phyloP scores from a whole-genome alignment of 2,329 filamentous ascomycete genomes.

The Fusarium duplospermum region DNA sequence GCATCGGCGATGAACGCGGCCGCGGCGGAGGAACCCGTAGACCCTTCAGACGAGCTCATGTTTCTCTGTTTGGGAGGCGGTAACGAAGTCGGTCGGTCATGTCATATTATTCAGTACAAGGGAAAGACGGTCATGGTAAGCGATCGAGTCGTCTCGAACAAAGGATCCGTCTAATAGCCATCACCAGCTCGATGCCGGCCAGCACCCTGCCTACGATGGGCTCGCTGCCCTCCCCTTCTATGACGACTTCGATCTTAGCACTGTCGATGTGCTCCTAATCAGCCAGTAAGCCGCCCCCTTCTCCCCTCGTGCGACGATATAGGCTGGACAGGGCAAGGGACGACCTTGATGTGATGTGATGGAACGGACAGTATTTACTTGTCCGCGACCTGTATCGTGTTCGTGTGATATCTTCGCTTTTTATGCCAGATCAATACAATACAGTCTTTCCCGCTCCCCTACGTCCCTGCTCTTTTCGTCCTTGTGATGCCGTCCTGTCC shows the following conservation, averaged over 20 bases:
- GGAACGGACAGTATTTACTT: constrained; percentile 32
- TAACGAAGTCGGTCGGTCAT: constrained; percentile 96
- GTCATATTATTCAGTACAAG: constrained; percentile 98
- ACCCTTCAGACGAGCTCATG: constrained; percentile 92
- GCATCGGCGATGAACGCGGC: constrained; percentile 77
- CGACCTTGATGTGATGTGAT: constrained; percentile 44
- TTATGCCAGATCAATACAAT: constrained; percentile 56
- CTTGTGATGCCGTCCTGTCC: constrained; percentile 45
- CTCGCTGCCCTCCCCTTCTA: constrained; percentile 95
- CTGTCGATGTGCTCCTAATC: constrained; percentile 95
- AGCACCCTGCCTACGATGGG: constrained; percentile 96
- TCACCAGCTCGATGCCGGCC: constrained; percentile 88
- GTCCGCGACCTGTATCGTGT: constrained; percentile 28
- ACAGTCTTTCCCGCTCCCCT: constrained; percentile 44
- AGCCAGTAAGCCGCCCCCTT: constrained; percentile 84
- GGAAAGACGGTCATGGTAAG: constrained; percentile 97
- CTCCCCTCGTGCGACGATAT: constrained; percentile 36
- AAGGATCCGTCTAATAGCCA: constrained; percentile 32
- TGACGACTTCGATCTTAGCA: constrained; percentile 97
- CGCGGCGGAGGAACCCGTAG: constrained; percentile 83
- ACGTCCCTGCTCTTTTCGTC: constrained; percentile 38
- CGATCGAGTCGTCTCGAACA: constrained; percentile 1
- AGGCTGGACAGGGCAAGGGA: constrained; percentile 46
- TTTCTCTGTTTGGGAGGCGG: constrained; percentile 95
- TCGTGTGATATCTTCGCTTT: constrained; percentile 44